Evolutionary conservation across 1,139 yeast species (phyloP), one percentile per base, ranked within the genome.

Genomic region (Kodamaea fungicola): DNA sequence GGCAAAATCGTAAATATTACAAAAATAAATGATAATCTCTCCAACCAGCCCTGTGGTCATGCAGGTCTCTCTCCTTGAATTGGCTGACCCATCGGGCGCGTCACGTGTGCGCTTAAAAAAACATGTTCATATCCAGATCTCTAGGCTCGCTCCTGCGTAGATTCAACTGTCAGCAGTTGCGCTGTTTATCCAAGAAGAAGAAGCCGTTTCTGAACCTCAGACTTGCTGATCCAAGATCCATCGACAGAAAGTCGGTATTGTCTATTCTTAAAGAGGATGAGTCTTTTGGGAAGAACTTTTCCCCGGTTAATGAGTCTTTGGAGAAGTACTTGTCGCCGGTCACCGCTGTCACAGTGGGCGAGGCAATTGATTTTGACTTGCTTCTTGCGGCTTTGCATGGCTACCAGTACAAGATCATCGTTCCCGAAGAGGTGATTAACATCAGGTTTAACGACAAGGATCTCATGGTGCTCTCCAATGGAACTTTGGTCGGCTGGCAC

Each of bases 301-400:
- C 19, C 5, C 19, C 19, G 19, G 5, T 16, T 4, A 16, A 16
- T 16, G 5, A 16, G 5, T 16, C 55, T 7, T 47, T 62, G 33
- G 63, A 55, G 25, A 55, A 54, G 41, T 54, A 57, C 45, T 49
- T 65, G 21, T 53, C 55, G 5, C 60, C 66, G 32, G 59, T 63
- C 33, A 80, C 86, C 0, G 76, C 90, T 0, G 73, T 82, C 4
- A 83, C 95, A 1, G 72, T 80, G 0, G 83, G 89, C 40, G 94
- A 85, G 47, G 57, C 65, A 8, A 85, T 85, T 46, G 80, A 86
- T 51, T 61, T 87, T 31, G 62, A 64, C 0, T 56, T 54, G 29
- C 72, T 72, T 4, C 48, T 65, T 13, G 46, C 35, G 39, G 50
- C 59, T 2, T 51, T 78, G 22, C 54, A 58, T 25, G 52, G 53